phyloP scores from a whole-genome alignment of 345 rosid genomes.

The Populus simonii region DNA sequence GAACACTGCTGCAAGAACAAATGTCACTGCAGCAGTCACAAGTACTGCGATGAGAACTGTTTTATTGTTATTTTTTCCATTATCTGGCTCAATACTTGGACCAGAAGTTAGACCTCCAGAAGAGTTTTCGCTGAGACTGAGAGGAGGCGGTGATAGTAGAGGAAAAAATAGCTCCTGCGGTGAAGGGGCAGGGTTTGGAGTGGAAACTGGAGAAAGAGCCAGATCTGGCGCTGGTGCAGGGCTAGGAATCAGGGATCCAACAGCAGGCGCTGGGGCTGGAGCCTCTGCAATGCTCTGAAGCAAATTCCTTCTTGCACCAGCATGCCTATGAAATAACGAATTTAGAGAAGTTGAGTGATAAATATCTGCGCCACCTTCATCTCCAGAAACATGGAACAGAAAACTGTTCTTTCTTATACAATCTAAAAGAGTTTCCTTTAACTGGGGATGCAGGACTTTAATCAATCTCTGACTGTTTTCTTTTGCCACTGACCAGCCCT shows the following conservation, averaged over 20 bases:
- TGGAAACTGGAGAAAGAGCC: constrained; percentile 4
- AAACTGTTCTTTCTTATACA: constrained; percentile 53
- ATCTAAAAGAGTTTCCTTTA: constrained; percentile 45
- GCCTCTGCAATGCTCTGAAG: constrained; percentile 29
- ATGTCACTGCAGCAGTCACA: constrained; percentile 68
- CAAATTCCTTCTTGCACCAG: constrained; percentile 28
- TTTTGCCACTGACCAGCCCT: constrained; percentile 26
- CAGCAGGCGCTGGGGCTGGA: constrained; percentile 36
- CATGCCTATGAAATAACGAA: constrained; percentile 30
- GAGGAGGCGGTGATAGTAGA: constrained; percentile 29
- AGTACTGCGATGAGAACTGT: constrained; percentile 64
- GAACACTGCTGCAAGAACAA: constrained; percentile 56
- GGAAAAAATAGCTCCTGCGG: constrained; percentile 31
- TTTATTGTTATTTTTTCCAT: constrained; percentile 26
- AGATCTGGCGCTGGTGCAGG: constrained; percentile 29
- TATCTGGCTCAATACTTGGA: constrained; percentile 20
- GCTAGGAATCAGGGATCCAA: constrained; percentile 21
- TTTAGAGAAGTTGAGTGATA: constrained; percentile 28
- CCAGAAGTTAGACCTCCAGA: constrained; percentile 29
- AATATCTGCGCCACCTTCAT: constrained; percentile 38
- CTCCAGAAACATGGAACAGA: constrained; percentile 33
- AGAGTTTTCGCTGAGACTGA: constrained; percentile 14
- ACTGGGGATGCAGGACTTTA: constrained; percentile 37
- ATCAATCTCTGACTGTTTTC: constrained; percentile 43
- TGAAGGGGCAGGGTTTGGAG: constrained; percentile 13